These are phyloP conservation scores for Talaromyces trachyspermus DNA, from an alignment of 495 filamentous ascomycete genomes.

Conservation along the genomic window DNA sequence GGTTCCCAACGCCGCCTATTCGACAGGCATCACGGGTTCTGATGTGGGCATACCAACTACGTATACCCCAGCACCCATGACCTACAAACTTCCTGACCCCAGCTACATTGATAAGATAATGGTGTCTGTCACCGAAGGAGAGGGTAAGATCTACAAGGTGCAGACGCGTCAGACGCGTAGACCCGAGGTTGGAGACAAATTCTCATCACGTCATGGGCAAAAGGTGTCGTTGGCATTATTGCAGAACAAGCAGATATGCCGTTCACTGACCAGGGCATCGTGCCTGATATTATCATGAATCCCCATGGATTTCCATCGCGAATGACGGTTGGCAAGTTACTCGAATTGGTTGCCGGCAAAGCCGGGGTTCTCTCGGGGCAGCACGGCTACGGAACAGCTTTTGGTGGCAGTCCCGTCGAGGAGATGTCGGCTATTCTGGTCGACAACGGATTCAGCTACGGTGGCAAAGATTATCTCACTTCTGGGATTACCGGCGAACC, in stretches of 20 bases:
- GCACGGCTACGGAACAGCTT: constrained; percentile 87
- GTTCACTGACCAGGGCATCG: constrained; percentile 83
- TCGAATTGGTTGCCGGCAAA: constrained; percentile 92
- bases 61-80: constrained; percentile 62
- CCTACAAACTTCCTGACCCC: constrained; percentile 76
- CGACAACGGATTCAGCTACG: constrained; percentile 85
- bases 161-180: constrained; percentile 87
- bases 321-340: constrained; percentile 98
- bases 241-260: constrained; percentile 95
- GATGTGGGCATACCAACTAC: constrained; percentile 51
- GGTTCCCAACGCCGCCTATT: constrained; percentile 62
- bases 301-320: constrained; percentile 98
- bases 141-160: constrained; percentile 78
- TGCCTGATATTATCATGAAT: constrained; percentile 99
- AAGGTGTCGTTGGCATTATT: constrained; percentile 95
- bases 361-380: constrained; percentile 78
- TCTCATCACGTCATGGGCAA: constrained; percentile 98
- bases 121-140: constrained; percentile 75
- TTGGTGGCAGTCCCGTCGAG: constrained; percentile 85
- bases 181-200: constrained; percentile 95
- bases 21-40: constrained; percentile 52
- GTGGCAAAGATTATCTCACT: constrained; percentile 93
- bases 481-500: constrained; percentile 91
- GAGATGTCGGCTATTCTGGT: constrained; percentile 82
- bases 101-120: constrained; percentile 92